Base-by-base conservation (phyloP, 2,329 filamentous ascomycete genomes). In the Juglanconis sp. region DNA sequence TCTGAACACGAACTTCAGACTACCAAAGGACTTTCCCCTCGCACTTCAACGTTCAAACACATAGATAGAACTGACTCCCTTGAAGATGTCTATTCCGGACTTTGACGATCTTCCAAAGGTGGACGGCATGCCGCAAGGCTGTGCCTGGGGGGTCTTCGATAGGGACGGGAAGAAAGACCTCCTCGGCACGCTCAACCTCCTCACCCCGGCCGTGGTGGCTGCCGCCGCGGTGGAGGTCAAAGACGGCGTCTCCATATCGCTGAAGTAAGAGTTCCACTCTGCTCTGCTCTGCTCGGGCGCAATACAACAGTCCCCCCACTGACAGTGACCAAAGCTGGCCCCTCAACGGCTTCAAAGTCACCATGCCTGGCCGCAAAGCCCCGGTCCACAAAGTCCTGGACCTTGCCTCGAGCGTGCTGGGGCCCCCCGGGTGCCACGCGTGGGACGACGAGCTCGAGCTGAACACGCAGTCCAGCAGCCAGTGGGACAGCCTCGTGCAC, bases 401-500 rank as follows among this genome's bases (percentile, higher is more conserved):
- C 5, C 66, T 80, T 11, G 64, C 62, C n/a, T 67, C 72, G 6
- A 38, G 63, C 36, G 73, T 70, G 13, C 55, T 74, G 4, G 68
- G 66, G 10, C 61, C 65, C 9, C 66, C 61, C 5, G 71, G 73
- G 32, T 35, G n/a, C 13, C 50, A 61, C 36, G 59, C 32, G 7
- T 79, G 76, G 70, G 80, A 83, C 35, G 80, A 84, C 56, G 77
- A 83, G 63, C 65, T 85, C 6, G 70, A 74, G 3, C 78, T 86
- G 72, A 85, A 86, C 68, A 86, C 82, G 0, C 82, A 86, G 65
- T 71, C 72, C 38, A 79, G 77, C 57, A 81, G 76, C 31, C 83
- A 86, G 68, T 86, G 82, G 83, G 83, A 86, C 64, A 79, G 79
- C 53, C 71, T 83, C 0, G 73, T 74, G 32, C 79, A 82, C 66